Conservation (phyloP, 495 filamentous ascomycete species). For the Neurospora discreta region DNA sequence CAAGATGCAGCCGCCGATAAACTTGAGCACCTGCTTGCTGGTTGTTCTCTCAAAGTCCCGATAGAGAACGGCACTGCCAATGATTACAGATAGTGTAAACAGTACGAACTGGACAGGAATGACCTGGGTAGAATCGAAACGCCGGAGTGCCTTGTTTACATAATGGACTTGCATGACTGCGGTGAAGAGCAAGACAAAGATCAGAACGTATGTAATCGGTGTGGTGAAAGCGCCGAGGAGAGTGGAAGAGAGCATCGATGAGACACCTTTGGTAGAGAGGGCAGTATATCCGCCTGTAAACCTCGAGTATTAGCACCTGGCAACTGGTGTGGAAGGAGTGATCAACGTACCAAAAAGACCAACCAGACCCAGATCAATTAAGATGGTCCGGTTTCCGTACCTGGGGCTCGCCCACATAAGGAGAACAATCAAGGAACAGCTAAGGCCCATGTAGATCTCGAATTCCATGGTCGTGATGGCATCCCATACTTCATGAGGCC, state of each 20-base stretch:
- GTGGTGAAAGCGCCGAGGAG: constrained; percentile 80
- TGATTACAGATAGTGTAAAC: constrained; percentile 90
- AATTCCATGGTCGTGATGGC: constrained; percentile 87
- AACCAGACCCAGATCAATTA: constrained; percentile 89
- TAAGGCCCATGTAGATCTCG: constrained; percentile 76
- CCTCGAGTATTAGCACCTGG: constrained; percentile 19
- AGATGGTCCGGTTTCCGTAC: constrained; percentile 73
- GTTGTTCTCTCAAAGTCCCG: constrained; percentile 82
- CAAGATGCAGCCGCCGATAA: constrained; percentile 75
- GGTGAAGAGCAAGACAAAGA: constrained; percentile 65
- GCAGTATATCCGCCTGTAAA: constrained; percentile 79
- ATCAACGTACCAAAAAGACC: constrained; percentile 68
- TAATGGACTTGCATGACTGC: constrained; percentile 94
- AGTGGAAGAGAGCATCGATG: constrained; percentile 82
- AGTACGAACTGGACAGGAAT: constrained; percentile 95
- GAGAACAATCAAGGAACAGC: constrained; percentile 54
- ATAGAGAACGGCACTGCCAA: constrained; percentile 86
- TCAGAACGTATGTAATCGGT: constrained; percentile 77
- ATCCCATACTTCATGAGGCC: constrained; percentile 79
- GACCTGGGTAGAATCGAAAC: constrained; percentile 93
- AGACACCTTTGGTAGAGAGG: constrained; percentile 90
- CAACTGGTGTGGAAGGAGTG: not conserved
- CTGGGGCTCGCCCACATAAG: constrained; percentile 72
- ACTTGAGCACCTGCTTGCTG: constrained; percentile 59
- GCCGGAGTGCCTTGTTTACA: constrained; percentile 85